phyloP scores from a whole-genome alignment of 805 yeast species.

The Saccharomycopsis babjevae region DNA sequence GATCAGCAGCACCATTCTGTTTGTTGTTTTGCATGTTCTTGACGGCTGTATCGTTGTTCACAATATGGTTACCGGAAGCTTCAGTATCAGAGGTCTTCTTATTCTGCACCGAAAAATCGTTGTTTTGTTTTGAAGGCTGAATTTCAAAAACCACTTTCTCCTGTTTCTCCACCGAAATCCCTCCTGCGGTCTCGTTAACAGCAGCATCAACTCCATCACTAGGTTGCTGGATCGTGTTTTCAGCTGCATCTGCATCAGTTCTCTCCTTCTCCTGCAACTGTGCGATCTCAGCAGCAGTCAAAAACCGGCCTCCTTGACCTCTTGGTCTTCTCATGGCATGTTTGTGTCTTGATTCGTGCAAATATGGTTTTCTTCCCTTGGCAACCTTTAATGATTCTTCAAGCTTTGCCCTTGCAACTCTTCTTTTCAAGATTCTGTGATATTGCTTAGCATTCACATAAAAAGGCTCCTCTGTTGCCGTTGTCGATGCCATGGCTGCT shows the following conservation, averaged over 20 bases:
- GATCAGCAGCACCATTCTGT: no score
- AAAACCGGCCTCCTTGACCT: constrained; percentile 96
- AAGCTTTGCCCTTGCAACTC: constrained; percentile 86
- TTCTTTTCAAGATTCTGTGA: constrained; percentile 84
- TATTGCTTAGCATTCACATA: constrained; percentile 97
- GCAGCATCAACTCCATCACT: constrained; percentile 18
- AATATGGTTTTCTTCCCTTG: constrained; percentile 83
- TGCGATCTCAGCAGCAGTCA: constrained; percentile 82
- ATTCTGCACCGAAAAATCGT: no score
- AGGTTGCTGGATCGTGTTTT: constrained; percentile 1
- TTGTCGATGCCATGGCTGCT: background rate
- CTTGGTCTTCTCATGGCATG: constrained; percentile 99
- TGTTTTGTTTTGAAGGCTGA: no score
- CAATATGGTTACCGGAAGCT: no score
- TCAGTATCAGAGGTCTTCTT: no score
- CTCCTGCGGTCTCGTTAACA: background rate
- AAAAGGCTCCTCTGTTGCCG: constrained; percentile 70
- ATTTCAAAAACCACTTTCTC: background rate
- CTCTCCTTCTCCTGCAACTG: constrained; percentile 35
- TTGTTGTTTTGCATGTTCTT: no score
- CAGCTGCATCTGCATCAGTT: constrained; percentile 2
- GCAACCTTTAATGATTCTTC: constrained; percentile 84
- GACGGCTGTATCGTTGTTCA: no score
- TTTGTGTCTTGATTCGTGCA: constrained; percentile 95
- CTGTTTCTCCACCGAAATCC: background rate